Percentiles rank a stretch among this genome's conserved stretches.
These are phyloP conservation scores for Gynostemma pentaphyllum DNA, from an alignment of 306 rosid species.

Conservation along the genomic window DNA sequence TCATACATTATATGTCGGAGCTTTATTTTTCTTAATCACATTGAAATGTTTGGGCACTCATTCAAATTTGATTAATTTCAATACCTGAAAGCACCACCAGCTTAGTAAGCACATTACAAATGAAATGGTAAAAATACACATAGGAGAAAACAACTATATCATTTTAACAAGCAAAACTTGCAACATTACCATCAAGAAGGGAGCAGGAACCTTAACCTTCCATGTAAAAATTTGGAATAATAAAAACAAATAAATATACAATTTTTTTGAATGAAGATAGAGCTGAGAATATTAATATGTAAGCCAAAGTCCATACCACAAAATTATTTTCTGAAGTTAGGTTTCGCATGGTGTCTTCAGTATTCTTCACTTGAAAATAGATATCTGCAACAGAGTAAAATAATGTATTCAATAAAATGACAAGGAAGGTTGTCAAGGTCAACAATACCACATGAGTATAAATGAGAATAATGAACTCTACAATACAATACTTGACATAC, in stretches of 20 bases:
- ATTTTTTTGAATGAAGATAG: background rate
- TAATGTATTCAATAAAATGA: conserved; percentile 17
- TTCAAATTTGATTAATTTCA: background rate
- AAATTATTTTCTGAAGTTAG: conserved; percentile 69
- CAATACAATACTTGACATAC: conserved; percentile 42
- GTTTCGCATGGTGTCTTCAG: conserved; percentile 59
- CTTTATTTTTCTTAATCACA: background rate
- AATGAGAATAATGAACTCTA: conserved; percentile 15
- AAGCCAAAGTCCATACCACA: conserved; percentile 50
- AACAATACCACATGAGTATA: conserved; percentile 5
- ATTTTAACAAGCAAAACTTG: background rate
- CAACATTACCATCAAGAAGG: background rate
- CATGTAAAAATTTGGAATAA: background rate
- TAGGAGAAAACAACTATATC: background rate
- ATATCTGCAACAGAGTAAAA: conserved; percentile 48
- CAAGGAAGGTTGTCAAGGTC: conserved; percentile 3
- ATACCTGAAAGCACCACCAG: background rate
- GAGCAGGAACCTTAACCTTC: background rate
- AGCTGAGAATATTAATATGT: background rate
- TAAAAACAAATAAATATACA: background rate
- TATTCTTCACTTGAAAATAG: conserved; percentile 73
- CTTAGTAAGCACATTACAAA: background rate
- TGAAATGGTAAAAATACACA: background rate
- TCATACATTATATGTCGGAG: background rate
- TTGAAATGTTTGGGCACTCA: background rate